These are phyloP conservation scores for Dactylellina leptospora DNA, from an alignment of 2,329 filamentous ascomycete genomes.

Conservation along the genomic window DNA sequence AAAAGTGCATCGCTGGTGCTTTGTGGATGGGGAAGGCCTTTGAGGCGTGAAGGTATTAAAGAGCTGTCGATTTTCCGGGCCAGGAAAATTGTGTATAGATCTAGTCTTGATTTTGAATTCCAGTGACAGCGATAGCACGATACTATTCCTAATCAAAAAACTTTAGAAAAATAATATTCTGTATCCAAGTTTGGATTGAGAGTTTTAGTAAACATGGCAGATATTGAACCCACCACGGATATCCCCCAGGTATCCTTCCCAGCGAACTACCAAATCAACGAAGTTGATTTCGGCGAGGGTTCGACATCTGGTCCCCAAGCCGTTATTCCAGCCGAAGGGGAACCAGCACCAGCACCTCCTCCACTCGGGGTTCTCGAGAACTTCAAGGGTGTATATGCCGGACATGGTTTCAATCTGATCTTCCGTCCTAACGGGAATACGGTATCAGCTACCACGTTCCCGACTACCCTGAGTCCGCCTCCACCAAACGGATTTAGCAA, in stretches of 20 bases:
- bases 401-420: conserved; percentile 61
- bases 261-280: conserved; percentile 12
- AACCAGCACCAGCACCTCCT: neutral
- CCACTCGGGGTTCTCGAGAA: conserved; percentile 55
- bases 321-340: neutral
- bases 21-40: neutral
- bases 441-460: conserved; percentile 49
- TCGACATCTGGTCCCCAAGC: neutral
- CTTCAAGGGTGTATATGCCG: conserved; percentile 58
- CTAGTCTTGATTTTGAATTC: neutral
- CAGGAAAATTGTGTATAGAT: neutral
- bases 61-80: neutral
- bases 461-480: conserved; percentile 34
- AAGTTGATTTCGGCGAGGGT: conserved; percentile 8
- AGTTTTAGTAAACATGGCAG: neutral
- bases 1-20: conserved; percentile 4
- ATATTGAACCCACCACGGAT: neutral
- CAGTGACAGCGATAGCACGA: neutral
- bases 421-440: conserved; percentile 59
- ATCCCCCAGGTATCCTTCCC: neutral
- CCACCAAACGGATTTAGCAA: conserved; percentile 53
- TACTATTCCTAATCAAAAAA: neutral
- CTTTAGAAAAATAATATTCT: neutral
- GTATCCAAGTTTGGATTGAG: neutral
- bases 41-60: neutral